Evolutionary conservation across 495 filamentous ascomycete genomes (phyloP), one percentile per base, ranked within the genome.

Genomic region (Penicillium pulvis): DNA sequence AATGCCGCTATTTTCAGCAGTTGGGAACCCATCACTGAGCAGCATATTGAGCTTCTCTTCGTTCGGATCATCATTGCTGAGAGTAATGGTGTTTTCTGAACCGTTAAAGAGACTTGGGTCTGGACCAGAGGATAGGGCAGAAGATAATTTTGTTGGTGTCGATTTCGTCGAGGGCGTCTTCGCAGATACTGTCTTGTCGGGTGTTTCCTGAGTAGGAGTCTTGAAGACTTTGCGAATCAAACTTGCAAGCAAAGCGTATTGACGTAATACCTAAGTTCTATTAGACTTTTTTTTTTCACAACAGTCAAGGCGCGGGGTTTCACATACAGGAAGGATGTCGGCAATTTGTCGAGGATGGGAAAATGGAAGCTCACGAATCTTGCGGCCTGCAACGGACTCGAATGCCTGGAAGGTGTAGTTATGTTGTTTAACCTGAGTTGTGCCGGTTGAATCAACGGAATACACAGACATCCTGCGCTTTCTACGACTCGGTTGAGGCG

Each of bases 341-440:
- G 93, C 75, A 14, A 98, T 75, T 65, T 97, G 92, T 51, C 87
- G 83, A 2, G 94, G 94, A 67, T 98, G 94, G 2, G 86, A 84
- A 63, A 98, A 97, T 1, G 90, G 87, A 9, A 97, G 74, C 20
- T 90, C 82, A 39, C 81, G 82, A 24, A 98, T 68, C 2, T 80
- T 81, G 36, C 85, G 79, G 4, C 89, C 89, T 50, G 83, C 87
- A 16, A 89, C 85, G 3, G 84, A 79, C 58, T 90, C 88, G 51
- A 88, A 81, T 3, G 90, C 80, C 58, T 85, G 86, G 43, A 98
- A 83, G 0, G 81, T 85, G 69, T 91, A 91, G 48, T 64, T 67
- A 55, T 97, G 92, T 0, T 64, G 73, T 33, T 80, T 83, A 24
- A 70, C 71, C 3, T 58, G 66, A 26, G 79, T 73, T 30, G 75